A percentile compares a stretch with the other conserved stretches of the same genome.
Evolutionary conservation across 305 asterid genomes (phyloP).

Genomic region (Lippia alba): DNA sequence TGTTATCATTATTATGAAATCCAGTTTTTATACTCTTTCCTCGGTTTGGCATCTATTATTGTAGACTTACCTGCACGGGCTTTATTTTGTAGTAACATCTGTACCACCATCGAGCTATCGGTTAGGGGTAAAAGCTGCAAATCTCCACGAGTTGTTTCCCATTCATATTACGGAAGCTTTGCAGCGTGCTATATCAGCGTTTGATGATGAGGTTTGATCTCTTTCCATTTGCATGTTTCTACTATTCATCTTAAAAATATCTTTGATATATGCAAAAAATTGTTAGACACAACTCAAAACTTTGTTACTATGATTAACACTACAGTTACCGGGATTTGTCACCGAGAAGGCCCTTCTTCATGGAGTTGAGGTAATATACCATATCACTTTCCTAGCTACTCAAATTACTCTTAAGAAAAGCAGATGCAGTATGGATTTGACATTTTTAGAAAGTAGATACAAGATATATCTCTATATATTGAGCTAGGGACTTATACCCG

Average conservation of each 20-base stretch:
- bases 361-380: constrained; percentile 84
- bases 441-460: too few species aligned
- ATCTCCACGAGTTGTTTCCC: constrained; percentile 83
- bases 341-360: constrained; percentile 82
- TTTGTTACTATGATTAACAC: constrained; percentile 26
- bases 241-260: neutral
- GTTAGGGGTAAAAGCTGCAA: constrained; percentile 85
- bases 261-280: neutral
- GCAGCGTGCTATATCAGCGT: constrained; percentile 72
- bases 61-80: constrained; percentile 30
- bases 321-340: constrained; percentile 86
- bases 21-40: neutral
- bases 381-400: neutral
- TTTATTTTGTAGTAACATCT: constrained; percentile 56
- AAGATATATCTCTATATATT: neutral
- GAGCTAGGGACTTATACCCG: neutral
- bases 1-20: neutral
- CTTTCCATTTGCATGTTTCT: constrained; percentile 19
- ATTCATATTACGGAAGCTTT: constrained; percentile 69
- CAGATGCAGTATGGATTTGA: neutral
- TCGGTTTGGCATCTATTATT: constrained; percentile 1
- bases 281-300: neutral
- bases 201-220: constrained; percentile 74
- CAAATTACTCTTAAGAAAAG: neutral
- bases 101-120: constrained; percentile 93